Conservation (phyloP, 2,329 filamentous ascomycete species). For the Trichoderma sp. region DNA sequence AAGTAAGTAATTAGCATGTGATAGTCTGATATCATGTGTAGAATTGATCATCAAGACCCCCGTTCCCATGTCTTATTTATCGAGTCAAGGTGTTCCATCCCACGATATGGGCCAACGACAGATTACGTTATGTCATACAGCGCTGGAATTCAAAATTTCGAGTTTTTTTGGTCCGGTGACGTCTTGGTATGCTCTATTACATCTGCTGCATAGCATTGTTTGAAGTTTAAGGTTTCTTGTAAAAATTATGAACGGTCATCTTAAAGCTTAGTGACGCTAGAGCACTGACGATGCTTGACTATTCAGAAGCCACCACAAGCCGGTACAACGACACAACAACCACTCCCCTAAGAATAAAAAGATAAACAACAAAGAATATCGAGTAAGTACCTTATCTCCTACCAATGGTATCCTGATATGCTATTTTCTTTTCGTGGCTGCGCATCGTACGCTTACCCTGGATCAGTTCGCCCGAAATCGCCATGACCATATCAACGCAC, state of each 20-base stretch:
- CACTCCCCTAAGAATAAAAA: not conserved
- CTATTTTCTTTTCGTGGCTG: not conserved
- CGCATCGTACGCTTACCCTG: not conserved
- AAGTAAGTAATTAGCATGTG: not conserved
- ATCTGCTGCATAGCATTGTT: too few relatives aligned
- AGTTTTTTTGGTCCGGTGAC: not conserved
- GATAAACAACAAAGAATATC: not conserved
- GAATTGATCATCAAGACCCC: not conserved
- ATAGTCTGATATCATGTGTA: not conserved
- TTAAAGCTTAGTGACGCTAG: too few relatives aligned
- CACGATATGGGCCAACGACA: not conserved
- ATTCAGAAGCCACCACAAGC: too few relatives aligned
- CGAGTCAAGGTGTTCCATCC: not conserved
- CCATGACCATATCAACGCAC: not conserved
- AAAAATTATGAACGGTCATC: too few relatives aligned
- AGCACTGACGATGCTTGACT: too few relatives aligned
- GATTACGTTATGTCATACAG: not conserved
- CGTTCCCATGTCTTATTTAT: not conserved
- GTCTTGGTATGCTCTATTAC: not conserved
- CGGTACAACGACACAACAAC: not conserved
- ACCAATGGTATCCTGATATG: not conserved
- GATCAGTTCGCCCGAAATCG: not conserved
- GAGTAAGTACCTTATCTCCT: not conserved
- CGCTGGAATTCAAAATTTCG: not conserved
- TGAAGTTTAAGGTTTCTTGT: too few relatives aligned